Evolutionary conservation across 345 rosid species (phyloP), one percentile per base, ranked within the genome.

Genomic region (Pugionium dolabratum): DNA sequence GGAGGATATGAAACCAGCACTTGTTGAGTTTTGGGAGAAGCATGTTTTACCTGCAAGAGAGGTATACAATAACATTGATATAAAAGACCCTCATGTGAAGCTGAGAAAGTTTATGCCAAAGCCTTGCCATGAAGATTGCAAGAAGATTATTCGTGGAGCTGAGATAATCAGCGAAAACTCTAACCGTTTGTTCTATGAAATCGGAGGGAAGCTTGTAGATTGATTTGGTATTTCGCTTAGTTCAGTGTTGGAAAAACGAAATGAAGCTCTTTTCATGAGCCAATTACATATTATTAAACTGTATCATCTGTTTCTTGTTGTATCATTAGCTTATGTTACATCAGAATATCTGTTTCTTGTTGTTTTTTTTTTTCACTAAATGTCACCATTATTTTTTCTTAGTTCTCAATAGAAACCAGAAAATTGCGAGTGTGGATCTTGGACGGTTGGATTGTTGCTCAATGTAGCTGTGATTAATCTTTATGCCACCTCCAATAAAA

Each of bases 11-110:
- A 84, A 76, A 76, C 41, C 77, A 8, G 86, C 88, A 2, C 87
- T 91, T 11, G 72, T 84, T 46, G 95, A 85, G 75, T 88, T 91
- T 64, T 88, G 94, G 98, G 78, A 78, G 80, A 78, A 84, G 46
- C 88, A 91, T 83, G 96, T 89, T 8, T 68, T 65, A 41, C 98
- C 96, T 9, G 95, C 86, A 10, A 88, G 72, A 74, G 88, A 86
- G 56, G 2, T 81, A 2, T 81, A 66, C 53, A 65, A 72, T 54
- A 67, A 67, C 75, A 25, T 34, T 44, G 64, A 9, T 35, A 72
- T 82, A 10, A 75, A 59, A 2, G 76, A 83, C 46, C 90, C 90
- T 58, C 76, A 66, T 4, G 70, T 48, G 48, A 73, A 81, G 74
- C 60, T 88, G 47, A 65, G 59, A 28, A 52, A 52, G 9, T 68